Conservation (phyloP, 495 filamentous ascomycete species). For the Aspergillus wentii region DNA sequence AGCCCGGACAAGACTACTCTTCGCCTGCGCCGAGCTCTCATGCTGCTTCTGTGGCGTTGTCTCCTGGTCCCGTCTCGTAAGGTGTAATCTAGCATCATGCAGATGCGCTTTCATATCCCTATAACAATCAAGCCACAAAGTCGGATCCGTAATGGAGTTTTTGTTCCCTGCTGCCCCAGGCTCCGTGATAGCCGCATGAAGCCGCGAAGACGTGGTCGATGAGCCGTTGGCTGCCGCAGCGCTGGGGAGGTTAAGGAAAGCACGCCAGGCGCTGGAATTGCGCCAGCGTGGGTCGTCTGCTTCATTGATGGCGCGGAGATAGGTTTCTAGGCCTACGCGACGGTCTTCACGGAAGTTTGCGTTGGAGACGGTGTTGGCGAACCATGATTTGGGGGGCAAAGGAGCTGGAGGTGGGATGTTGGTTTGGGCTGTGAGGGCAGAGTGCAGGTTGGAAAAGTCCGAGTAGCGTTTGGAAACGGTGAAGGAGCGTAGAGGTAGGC, state of each 20-base stretch:
- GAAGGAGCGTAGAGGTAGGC: slow-evolving; percentile 81
- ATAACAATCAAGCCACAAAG: slow-evolving; percentile 82
- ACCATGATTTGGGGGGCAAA: slow-evolving; percentile 81
- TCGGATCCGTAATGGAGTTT: slow-evolving; percentile 62
- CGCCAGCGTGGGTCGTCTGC: slow-evolving; percentile 77
- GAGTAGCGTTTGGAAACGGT: slow-evolving; percentile 91
- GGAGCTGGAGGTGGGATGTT: slow-evolving; percentile 58
- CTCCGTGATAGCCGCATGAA: slow-evolving; percentile 39
- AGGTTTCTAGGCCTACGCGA: slow-evolving; percentile 68
- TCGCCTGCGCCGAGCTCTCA: slow-evolving; percentile 77
- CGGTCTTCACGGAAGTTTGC: slow-evolving; percentile 76
- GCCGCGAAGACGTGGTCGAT: slow-evolving; percentile 22
- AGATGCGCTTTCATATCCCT: slow-evolving; percentile 76
- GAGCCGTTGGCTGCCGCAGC: slow-evolving; percentile 40
- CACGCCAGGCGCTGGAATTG: slow-evolving; percentile 75
- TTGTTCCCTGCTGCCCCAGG: slow-evolving; percentile 22
- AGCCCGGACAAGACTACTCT: slow-evolving; percentile 73
- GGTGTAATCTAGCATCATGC: slow-evolving; percentile 71
- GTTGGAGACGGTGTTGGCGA: slow-evolving; percentile 70
- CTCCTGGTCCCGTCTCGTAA: slow-evolving; percentile 74
- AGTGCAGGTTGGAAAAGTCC: slow-evolving; percentile 78
- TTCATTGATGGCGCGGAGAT: slow-evolving; percentile 77
- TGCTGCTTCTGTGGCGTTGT: slow-evolving; percentile 60
- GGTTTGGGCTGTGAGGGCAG: slow-evolving; percentile 57
- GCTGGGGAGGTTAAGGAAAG: slow-evolving; percentile 79